phyloP scores from a whole-genome alignment of 2,329 filamentous ascomycete species.

The Claviceps capensis region DNA sequence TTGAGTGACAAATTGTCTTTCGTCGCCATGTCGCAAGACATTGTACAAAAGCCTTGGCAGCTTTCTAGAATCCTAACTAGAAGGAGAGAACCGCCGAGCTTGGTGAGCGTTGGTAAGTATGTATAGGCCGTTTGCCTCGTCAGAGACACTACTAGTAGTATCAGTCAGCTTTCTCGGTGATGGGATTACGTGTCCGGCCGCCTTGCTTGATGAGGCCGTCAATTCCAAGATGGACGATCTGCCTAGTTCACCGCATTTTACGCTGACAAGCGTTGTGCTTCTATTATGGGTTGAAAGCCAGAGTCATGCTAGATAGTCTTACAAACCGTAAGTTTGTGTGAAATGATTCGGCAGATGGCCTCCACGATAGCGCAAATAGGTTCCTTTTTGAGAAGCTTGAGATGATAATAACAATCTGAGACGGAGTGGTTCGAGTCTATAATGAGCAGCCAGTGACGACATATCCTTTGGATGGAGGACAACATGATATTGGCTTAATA shows the following conservation, averaged over 20 bases:
- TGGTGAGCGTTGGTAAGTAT: not conserved
- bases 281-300: not conserved
- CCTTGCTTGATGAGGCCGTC: not conserved
- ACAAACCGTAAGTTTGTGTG: not conserved
- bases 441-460: slow-evolving; percentile 2
- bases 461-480: not conserved
- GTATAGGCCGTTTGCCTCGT: not conserved
- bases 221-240: not conserved
- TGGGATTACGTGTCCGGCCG: not conserved
- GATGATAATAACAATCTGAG: slow-evolving; percentile 1
- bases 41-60: not conserved
- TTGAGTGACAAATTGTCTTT: slow-evolving; percentile 5
- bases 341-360: not conserved
- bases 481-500: not conserved
- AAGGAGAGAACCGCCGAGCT: not conserved
- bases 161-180: not conserved
- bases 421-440: not conserved
- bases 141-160: not conserved
- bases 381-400: not conserved
- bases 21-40: slow-evolving; percentile 2
- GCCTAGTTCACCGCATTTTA: not conserved
- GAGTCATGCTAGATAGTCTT: not conserved
- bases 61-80: not conserved
- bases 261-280: slow-evolving; percentile 1
- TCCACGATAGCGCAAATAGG: not conserved